Base-by-base conservation (phyloP, 768 basidiomycete species). In the Calocybe cyanea region DNA sequence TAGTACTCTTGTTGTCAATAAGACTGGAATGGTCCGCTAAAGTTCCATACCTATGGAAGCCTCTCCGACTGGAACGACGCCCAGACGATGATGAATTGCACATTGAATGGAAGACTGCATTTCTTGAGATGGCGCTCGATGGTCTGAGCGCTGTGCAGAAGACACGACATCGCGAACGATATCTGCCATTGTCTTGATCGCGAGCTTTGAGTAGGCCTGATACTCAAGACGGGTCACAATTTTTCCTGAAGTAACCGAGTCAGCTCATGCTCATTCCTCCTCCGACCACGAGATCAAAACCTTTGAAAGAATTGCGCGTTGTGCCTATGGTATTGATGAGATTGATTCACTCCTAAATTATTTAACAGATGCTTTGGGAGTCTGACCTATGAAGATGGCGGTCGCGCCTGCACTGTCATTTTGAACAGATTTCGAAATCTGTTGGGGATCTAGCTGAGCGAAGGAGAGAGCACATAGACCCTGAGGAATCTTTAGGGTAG, bases 241-340 rank as follows among this genome's bases (percentile, higher is more conserved):
- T 58, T 81, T 87, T 41, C 83, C 87, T 89, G 61, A 13, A 5
- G 36, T 13, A n/a, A 34, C 11, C 13, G 25, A 10, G 36, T 1
- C 17, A 23, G 39, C 24, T 2, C n/a, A 11, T 15, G n/a, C n/a
- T 14, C 24, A 15, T 18, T 10, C 24, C 25, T 21, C n/a, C 14
- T 34, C 23, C 13, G 33, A 31, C 3, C 5, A 23, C 38, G 5
- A 18, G 18, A 41, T 46, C n/a, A n/a, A 17, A 56, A 85, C 90
- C 90, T 77, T 84, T 73, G 68, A 92, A 92, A 0, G 83, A 83
- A 61, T 92, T 85, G 46, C 91, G 78, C 5, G 91, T 94, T 11
- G 89, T 90, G 7, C 74, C 72, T 76, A 37, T n/a, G 43, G 28
- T 15, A 33, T 9, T 37, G 23, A 21, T 30, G 37, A 46, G 9